Evolutionary conservation across 2,329 filamentous ascomycete genomes (phyloP).

Genomic region (Bipolaris bicolor): DNA sequence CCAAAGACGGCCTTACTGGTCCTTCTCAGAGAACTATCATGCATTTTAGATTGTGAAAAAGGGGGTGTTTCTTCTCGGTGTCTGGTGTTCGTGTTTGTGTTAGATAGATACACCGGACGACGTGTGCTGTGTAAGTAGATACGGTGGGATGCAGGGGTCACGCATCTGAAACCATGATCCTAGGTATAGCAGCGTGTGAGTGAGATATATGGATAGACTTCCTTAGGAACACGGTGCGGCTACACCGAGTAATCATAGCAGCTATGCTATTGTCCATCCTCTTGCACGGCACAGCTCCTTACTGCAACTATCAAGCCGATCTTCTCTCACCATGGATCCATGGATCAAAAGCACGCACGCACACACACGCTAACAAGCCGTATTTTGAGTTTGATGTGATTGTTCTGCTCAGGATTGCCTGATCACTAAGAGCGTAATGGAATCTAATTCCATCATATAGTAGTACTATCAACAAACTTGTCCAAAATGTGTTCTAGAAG

Average conservation of each 20-base stretch:
- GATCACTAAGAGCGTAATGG: slow-evolving; percentile 11
- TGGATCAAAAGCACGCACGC: not conserved
- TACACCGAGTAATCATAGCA: slow-evolving; percentile 11
- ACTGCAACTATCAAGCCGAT: not conserved
- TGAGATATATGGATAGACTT: slow-evolving; percentile 18
- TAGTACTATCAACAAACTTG: slow-evolving; percentile 14
- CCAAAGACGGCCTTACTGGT: not conserved
- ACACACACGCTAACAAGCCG: not conserved
- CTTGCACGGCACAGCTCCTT: not conserved
- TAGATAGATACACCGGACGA: not conserved
- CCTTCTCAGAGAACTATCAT: slow-evolving; percentile 5
- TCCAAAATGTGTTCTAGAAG: slow-evolving; percentile 15
- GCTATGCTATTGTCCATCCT: slow-evolving; percentile 1
- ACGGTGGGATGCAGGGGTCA: slow-evolving; percentile 18
- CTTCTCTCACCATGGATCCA: not conserved
- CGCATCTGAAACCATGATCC: slow-evolving; percentile 30
- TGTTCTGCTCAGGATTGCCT: not conserved
- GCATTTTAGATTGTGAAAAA: slow-evolving; percentile 2
- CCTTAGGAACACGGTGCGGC: slow-evolving; percentile 1
- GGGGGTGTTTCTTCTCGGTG: not conserved
- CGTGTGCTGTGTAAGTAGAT: not conserved
- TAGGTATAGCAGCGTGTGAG: slow-evolving; percentile 25
- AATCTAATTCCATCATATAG: slow-evolving; percentile 2
- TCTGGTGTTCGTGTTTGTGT: not conserved
- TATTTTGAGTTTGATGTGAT: not conserved